Conservation (phyloP, 768 basidiomycete species). For the Mycena crocata region DNA sequence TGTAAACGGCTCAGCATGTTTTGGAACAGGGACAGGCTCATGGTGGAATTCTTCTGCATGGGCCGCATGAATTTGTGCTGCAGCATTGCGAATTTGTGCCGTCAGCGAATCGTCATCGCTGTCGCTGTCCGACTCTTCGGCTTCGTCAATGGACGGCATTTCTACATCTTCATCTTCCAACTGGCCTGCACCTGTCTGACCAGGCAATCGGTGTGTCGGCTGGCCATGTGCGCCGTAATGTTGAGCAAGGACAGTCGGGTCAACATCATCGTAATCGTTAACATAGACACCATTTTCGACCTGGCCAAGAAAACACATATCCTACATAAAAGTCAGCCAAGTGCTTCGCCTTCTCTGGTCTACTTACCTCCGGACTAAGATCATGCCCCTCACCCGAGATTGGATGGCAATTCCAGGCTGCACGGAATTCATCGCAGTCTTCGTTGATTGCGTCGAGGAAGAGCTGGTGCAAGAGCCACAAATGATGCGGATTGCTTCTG, state of each 20-base stretch:
- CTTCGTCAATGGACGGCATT: not conserved
- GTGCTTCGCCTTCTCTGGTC: not conserved
- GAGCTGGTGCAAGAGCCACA: slow-evolving; percentile 14
- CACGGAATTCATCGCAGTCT: slow-evolving; percentile 32
- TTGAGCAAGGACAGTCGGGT: not conserved
- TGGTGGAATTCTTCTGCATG: slow-evolving; percentile 17
- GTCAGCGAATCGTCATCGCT: slow-evolving; percentile 3
- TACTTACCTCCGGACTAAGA: slow-evolving; percentile 14
- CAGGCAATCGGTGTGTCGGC: not conserved
- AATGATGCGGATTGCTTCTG: slow-evolving; percentile 1
- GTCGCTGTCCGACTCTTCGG: not conserved
- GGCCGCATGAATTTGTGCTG: slow-evolving; percentile 1
- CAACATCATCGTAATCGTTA: slow-evolving; percentile 8
- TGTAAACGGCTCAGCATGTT: slow-evolving; percentile 6
- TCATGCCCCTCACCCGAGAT: slow-evolving; percentile 35
- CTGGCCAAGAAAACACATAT: slow-evolving; percentile 11
- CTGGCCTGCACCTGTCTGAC: slow-evolving; percentile 10
- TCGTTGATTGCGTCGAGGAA: slow-evolving; percentile 16
- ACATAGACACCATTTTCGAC: slow-evolving; percentile 1
- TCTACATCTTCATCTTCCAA: not conserved
- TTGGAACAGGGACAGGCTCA: slow-evolving; percentile 18
- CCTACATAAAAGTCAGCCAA: not conserved
- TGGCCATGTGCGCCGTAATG: slow-evolving; percentile 7
- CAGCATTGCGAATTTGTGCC: too few species aligned
- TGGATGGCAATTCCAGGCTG: slow-evolving; percentile 19